Evolutionary conservation across 2,329 filamentous ascomycete genomes (phyloP).

Genomic region (Pseudocercospora musae): DNA sequence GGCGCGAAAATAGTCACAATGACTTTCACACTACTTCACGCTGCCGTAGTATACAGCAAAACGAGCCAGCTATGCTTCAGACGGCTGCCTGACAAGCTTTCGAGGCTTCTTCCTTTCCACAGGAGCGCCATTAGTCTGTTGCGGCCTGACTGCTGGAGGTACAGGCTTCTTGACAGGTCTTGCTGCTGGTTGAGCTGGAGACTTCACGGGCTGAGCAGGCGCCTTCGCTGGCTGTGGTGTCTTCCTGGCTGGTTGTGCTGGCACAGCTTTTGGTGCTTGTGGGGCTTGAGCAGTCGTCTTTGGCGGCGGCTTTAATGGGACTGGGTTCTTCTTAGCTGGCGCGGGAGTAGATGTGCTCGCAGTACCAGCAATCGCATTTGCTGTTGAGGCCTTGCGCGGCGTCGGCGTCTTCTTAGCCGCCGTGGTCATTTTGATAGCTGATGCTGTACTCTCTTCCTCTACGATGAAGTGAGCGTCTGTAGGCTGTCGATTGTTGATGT

Average conservation of each 20-base stretch:
- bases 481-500: conserved; percentile 40
- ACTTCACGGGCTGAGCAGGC: neutral
- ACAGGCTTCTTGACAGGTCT: conserved; percentile 22
- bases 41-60: neutral
- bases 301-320: conserved; percentile 5
- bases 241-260: conserved; percentile 10
- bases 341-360: conserved; percentile 11
- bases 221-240: conserved; percentile 10
- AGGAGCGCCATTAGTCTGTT: conserved; percentile 15
- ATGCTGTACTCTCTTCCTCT: conserved; percentile 26
- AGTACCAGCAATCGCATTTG: conserved; percentile 7
- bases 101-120: conserved; percentile 33
- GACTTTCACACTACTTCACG: neutral
- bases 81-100: conserved; percentile 22
- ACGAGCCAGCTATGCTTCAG: neutral
- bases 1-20: neutral
- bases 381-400: conserved; percentile 13
- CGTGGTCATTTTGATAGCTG: conserved; percentile 21
- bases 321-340: conserved; percentile 15
- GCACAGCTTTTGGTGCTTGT: conserved; percentile 7
- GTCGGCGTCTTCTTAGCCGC: conserved; percentile 22
- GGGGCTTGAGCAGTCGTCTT: conserved; percentile 5
- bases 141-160: conserved; percentile 13
- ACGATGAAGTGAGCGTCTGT: conserved; percentile 46
- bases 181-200: neutral